Percentiles rank a stretch among this genome's conserved stretches.
Evolutionary conservation across 2,329 filamentous ascomycete genomes (phyloP).

Genomic region (Lachnellula willkommii): DNA sequence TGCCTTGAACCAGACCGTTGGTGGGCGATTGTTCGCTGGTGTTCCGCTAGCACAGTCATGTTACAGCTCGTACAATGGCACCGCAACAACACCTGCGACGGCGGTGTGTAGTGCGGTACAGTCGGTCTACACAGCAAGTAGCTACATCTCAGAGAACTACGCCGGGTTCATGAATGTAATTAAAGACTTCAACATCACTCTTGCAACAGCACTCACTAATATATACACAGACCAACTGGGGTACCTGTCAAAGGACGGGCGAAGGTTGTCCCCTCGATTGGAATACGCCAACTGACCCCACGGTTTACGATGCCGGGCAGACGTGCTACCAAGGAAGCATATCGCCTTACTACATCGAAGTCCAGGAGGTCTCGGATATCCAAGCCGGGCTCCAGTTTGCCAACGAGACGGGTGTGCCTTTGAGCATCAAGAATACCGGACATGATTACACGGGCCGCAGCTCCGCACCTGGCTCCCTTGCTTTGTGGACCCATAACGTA

Average conservation of each 20-base stretch:
- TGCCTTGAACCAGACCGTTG: not conserved
- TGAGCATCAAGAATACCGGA: slow-evolving; percentile 29
- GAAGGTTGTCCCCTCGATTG: not conserved
- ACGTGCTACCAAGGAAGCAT: slow-evolving; percentile 16
- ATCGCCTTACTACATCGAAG: slow-evolving; percentile 15
- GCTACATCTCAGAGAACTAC: not conserved
- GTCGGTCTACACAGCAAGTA: not conserved
- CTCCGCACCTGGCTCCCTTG: slow-evolving; percentile 41
- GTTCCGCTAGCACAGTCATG: not conserved
- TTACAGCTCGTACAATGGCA: not conserved
- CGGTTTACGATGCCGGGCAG: not conserved
- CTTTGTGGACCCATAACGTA: slow-evolving; percentile 47
- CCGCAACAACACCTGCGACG: not conserved
- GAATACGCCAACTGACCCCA: not conserved
- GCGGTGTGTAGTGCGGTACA: not conserved
- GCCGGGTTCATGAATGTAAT: not conserved
- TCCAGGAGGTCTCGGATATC: slow-evolving; percentile 36
- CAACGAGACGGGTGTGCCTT: slow-evolving; percentile 36
- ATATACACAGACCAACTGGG: not conserved
- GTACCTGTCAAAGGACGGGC: not conserved
- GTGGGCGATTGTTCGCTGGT: not conserved
- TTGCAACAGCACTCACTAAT: not conserved
- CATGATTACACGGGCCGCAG: not conserved
- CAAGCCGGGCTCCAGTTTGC: slow-evolving; percentile 40
- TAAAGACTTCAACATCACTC: not conserved